A percentile compares a stretch with the other conserved stretches of the same genome.
Conservation (phyloP, 2,329 filamentous ascomycete genomes). For the Geoglossum cookeanum region DNA sequence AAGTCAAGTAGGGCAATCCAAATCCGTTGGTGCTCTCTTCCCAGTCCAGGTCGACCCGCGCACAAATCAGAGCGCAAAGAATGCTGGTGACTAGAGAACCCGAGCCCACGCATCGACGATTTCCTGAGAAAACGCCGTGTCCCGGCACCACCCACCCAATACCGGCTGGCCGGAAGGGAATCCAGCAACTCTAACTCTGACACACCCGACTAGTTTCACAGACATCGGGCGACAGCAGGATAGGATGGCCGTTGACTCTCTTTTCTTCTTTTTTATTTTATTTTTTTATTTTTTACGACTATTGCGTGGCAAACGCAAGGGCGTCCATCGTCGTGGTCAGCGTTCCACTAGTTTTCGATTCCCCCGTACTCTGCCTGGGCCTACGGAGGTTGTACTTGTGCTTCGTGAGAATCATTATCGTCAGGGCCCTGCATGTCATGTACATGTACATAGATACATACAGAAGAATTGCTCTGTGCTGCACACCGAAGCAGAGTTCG, state of each 20-base stretch:
- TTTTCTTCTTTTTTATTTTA: too few relatives aligned
- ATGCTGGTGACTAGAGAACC: background rate
- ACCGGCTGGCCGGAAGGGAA: background rate
- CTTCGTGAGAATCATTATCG: too few relatives aligned
- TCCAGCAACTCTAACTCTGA: background rate
- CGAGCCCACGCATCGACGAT: background rate
- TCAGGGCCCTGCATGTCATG: too few relatives aligned
- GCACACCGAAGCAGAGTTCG: too few relatives aligned
- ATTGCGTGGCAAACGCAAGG: too few relatives aligned
- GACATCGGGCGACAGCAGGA: background rate
- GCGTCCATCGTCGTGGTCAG: too few relatives aligned
- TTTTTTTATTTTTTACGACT: too few relatives aligned
- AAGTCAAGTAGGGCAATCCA: background rate
- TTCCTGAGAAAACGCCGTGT: background rate
- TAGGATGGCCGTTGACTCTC: background rate
- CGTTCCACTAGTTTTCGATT: too few relatives aligned
- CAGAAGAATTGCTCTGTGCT: too few relatives aligned
- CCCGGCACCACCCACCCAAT: background rate
- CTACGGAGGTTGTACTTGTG: too few relatives aligned
- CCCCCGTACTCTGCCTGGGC: background rate
- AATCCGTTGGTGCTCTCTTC: background rate
- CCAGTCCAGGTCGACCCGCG: background rate
- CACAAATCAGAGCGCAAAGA: background rate
- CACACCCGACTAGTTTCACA: background rate
- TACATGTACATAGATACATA: too few relatives aligned